Percentiles rank a stretch among this genome's conserved stretches.
Conservation (phyloP, 495 filamentous ascomycete species). For the Penicillium riverlandense region DNA sequence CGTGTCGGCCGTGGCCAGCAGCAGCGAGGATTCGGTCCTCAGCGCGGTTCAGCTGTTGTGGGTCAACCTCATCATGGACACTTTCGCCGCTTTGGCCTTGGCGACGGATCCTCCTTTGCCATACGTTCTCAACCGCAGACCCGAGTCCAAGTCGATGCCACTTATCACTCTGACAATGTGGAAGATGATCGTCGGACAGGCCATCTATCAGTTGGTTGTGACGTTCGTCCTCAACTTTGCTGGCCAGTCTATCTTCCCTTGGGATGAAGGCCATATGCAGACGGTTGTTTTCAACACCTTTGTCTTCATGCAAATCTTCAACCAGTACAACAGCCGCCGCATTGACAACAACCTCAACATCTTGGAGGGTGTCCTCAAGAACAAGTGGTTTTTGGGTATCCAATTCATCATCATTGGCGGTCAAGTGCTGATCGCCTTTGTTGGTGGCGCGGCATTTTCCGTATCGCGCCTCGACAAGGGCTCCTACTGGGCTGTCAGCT, state of each 20-base stretch:
- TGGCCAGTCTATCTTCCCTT: conserved; percentile 55
- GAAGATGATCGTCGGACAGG: conserved; percentile 90
- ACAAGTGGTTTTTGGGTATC: conserved; percentile 78
- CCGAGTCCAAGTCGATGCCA: conserved; percentile 68
- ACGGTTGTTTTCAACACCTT: conserved; percentile 88
- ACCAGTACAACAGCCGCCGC: conserved; percentile 69
- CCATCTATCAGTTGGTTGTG: conserved; percentile 75
- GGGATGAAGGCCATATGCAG: conserved; percentile 38
- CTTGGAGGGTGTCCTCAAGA: conserved; percentile 73
- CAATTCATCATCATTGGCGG: conserved; percentile 77
- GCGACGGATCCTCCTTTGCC: conserved; percentile 75
- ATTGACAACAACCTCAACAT: conserved; percentile 89
- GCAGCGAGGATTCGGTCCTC: conserved; percentile 62
- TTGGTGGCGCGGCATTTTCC: conserved; percentile 66
- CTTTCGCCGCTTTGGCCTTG: conserved; percentile 88
- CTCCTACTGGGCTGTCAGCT: conserved; percentile 65
- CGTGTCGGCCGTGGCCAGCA: conserved; percentile 65
- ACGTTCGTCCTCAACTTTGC: conserved; percentile 73
- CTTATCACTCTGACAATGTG: conserved; percentile 79
- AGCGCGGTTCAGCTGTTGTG: conserved; percentile 83
- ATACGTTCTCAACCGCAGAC: conserved; percentile 63
- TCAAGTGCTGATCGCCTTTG: conserved; percentile 70
- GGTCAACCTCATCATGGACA: conserved; percentile 94
- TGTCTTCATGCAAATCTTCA: conserved; percentile 95
- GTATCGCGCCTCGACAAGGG: conserved; percentile 50